A percentile compares a stretch with the other conserved stretches of the same genome.
phyloP scores from a whole-genome alignment of 257 asterid species.

The Ophiorrhiza pumila region DNA sequence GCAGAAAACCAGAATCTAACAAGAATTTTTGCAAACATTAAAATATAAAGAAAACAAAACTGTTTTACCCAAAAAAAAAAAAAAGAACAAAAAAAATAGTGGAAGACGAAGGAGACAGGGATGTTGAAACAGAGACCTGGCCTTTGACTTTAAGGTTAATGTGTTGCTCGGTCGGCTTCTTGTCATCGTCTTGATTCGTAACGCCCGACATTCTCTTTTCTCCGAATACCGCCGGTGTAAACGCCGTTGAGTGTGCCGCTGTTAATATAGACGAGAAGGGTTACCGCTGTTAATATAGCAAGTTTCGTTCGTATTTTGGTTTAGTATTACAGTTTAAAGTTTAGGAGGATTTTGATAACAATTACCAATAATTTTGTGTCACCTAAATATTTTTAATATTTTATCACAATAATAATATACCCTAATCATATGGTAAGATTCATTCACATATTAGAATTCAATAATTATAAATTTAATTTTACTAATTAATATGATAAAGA shows the following conservation, averaged over 20 bases:
- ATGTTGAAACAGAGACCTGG: constrained; percentile 28
- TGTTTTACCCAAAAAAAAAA: neutral
- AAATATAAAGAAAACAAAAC: too few species aligned
- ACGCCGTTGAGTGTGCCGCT: neutral
- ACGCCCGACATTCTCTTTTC: constrained; percentile 10
- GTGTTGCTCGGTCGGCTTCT: constrained; percentile 31
- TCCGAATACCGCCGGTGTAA: neutral
- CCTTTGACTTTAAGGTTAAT: constrained; percentile 49
- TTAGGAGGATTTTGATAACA: too few species aligned
- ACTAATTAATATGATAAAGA: too few species aligned
- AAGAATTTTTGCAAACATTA: neutral
- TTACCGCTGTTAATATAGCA: constrained; percentile 1
- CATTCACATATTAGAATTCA: too few species aligned
- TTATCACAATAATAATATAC: too few species aligned
- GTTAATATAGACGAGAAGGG: neutral
- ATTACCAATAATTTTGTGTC: too few species aligned
- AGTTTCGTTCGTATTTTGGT: too few species aligned
- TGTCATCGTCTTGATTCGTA: constrained; percentile 28
- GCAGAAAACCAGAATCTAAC: neutral
- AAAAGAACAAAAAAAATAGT: neutral
- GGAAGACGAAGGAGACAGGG: neutral
- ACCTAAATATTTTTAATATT: too few species aligned
- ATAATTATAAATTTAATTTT: too few species aligned
- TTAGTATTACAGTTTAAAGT: too few species aligned
- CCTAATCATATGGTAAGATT: too few species aligned